Evolutionary conservation across 2,329 filamentous ascomycete genomes (phyloP), one percentile per base, ranked within the genome.

Genomic region (Mycosphaerella sp.): DNA sequence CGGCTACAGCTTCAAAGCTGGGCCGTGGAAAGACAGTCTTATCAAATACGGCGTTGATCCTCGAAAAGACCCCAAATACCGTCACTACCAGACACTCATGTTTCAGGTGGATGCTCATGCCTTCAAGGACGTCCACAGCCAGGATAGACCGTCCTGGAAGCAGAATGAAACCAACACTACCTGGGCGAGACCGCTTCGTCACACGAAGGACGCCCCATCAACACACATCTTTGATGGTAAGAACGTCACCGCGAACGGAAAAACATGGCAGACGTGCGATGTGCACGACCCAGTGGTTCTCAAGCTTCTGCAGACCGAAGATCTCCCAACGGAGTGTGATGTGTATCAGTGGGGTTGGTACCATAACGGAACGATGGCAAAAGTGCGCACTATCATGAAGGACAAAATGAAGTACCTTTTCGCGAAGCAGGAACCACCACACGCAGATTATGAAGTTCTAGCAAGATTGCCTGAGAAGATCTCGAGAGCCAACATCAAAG

Each of bases 231-330:
- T 96, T 68, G 88, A 94, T 55, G 91, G 91, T 41, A 75, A 82
- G 53, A 79, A 78, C 2, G 81, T 91, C 49, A 81, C 81, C 13
- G 79, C 80, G 1, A 89, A 95, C 63, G 89, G 89, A 35, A 93
- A 93, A 63, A 84, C 93, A 44, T 98, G 89, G 86, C 93, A 97
- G 73, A 79, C 94, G 21, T 95, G 89, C 71, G 93, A 98, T 67
- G 85, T 97, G 49, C 85, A 81, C 0, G 91, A 97, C 62, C 87
- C 89, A 0, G 65, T 90, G 1, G 74, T 97, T 1, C 72, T 74
- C 0, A 68, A 74, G 9, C 72, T 96, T 2, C 75, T 95, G 35
- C 77, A 82, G 16, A 79, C 80, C 0, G 75, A 82, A 0, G 75
- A 81, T 4, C 64, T 76, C 2, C 66, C 70, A 30, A 57, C 58